These are phyloP conservation scores for Suhomyces pyralidae DNA, from an alignment of 805 yeast genomes.

Conservation along the genomic window DNA sequence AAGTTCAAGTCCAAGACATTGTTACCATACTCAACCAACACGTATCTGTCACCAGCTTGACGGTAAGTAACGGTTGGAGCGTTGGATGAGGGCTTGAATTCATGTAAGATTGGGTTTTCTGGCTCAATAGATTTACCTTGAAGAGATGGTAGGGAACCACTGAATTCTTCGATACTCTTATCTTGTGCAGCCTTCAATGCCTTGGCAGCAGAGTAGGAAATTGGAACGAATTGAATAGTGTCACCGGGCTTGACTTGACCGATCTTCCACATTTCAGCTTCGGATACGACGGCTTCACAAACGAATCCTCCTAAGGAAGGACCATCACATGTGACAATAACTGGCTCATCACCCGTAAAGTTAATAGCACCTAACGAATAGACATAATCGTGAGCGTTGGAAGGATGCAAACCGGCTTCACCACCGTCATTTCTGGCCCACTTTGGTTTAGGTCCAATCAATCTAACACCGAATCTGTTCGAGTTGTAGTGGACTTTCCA, in stretches of 20 bases:
- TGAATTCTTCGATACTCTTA: slow-evolving; percentile 42
- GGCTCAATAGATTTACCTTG: slow-evolving; percentile 32
- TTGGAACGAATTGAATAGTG: slow-evolving; percentile 71
- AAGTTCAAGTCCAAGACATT: slow-evolving; percentile 80
- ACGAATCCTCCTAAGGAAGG: slow-evolving; percentile 98
- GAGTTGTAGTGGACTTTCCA: slow-evolving; percentile 98
- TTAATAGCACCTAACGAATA: slow-evolving; percentile 95
- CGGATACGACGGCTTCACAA: slow-evolving; percentile 92
- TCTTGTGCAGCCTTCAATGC: slow-evolving; percentile 62
- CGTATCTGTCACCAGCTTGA: slow-evolving; percentile 95
- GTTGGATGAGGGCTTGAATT: slow-evolving; percentile 43
- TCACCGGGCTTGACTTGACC: slow-evolving; percentile 98
- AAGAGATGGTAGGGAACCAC: slow-evolving; percentile 40
- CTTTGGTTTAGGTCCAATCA: slow-evolving; percentile 91
- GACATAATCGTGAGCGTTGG: slow-evolving; percentile 97
- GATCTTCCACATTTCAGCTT: slow-evolving; percentile 97
- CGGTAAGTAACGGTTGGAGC: slow-evolving; percentile 80
- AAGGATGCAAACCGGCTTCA: slow-evolving; percentile 96
- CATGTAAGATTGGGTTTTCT: slow-evolving; percentile 69
- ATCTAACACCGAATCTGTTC: slow-evolving; percentile 92
- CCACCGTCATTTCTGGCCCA: slow-evolving; percentile 99
- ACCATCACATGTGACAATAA: slow-evolving; percentile 93
- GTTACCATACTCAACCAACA: slow-evolving; percentile 91
- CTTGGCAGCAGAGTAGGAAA: slow-evolving; percentile 66
- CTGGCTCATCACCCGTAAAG: slow-evolving; percentile 98